phyloP scores from a whole-genome alignment of 2,329 filamentous ascomycete genomes.

The Leptoxyphium fumago region DNA sequence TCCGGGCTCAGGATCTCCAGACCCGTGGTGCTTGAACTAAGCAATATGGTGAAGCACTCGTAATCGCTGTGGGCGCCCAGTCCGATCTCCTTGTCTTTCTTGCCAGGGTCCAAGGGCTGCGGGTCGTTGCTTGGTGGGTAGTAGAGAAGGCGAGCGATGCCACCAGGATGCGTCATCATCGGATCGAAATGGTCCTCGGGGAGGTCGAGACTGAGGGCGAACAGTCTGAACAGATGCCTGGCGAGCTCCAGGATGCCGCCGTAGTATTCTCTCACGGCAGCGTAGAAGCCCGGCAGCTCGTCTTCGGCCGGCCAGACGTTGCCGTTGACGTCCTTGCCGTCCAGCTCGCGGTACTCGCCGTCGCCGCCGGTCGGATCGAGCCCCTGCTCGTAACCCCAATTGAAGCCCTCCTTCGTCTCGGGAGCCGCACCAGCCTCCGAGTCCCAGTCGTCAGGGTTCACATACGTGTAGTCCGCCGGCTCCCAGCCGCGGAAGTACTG shows the following conservation, averaged over 20 bases:
- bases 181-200: constrained; percentile 25
- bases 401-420: constrained; percentile 29
- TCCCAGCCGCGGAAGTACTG: constrained; percentile 28
- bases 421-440: constrained; percentile 8
- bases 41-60: constrained; percentile 18
- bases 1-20: constrained; percentile 21
- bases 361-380: constrained; percentile 27
- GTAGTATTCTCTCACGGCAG: constrained; percentile 24
- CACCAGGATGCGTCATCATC: constrained; percentile 22
- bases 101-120: constrained; percentile 5
- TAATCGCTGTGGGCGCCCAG: constrained; percentile 21
- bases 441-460: constrained; percentile 22
- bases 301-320: constrained; percentile 27
- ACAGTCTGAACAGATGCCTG: constrained; percentile 26
- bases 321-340: constrained; percentile 21
- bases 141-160: constrained; percentile 25
- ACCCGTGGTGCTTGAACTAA: constrained; percentile 13
- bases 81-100: constrained; percentile 19
- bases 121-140: constrained; percentile 21
- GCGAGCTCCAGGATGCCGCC: constrained; percentile 23
- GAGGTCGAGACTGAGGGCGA: constrained; percentile 25
- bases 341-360: constrained; percentile 26
- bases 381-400: constrained; percentile 27
- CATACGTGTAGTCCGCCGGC: constrained; percentile 25
- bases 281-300: constrained; percentile 25